These are phyloP conservation scores for Colletotrichum limetticola DNA, from an alignment of 2,329 filamentous ascomycete species.

Conservation along the genomic window DNA sequence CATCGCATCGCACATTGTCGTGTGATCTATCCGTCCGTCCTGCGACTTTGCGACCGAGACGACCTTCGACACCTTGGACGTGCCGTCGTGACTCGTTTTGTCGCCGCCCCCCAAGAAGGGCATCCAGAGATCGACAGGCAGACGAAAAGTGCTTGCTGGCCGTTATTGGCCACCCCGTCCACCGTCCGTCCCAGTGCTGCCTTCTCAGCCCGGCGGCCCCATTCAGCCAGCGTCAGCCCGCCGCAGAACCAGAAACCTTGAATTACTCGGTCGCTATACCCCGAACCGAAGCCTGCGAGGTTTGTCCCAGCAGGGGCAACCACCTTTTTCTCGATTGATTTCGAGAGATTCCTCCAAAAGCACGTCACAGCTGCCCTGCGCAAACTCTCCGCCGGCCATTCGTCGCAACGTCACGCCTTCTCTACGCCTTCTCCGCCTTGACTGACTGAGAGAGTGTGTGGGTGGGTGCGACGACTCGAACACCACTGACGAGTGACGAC, in stretches of 20 bases:
- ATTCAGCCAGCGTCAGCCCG: not conserved
- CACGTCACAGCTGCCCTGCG: constrained; percentile 28
- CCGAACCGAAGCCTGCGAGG: constrained; percentile 24
- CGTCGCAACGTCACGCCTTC: constrained; percentile 5
- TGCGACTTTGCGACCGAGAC: constrained; percentile 2
- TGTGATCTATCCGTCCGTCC: not conserved
- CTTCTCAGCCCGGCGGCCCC: too few species aligned
- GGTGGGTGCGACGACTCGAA: constrained; percentile 14
- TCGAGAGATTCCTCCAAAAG: constrained; percentile 30
- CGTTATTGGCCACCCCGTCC: constrained; percentile 4
- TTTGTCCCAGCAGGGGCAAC: constrained; percentile 19
- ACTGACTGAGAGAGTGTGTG: not conserved
- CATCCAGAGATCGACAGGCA: not conserved
- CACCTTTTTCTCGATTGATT: constrained; percentile 4
- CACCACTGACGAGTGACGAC: not conserved
- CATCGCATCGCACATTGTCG: not conserved
- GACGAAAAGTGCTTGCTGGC: not conserved
- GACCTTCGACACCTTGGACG: not conserved
- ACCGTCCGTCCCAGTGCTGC: constrained; percentile 8
- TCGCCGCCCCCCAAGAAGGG: not conserved
- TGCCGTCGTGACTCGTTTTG: constrained; percentile 20
- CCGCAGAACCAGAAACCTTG: not conserved
- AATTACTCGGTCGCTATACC: constrained; percentile 29
- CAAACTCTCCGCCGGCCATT: not conserved
- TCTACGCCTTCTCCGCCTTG: not conserved